These are phyloP conservation scores for Diaporthe citri DNA, from an alignment of 2,329 filamentous ascomycete genomes.

Conservation along the genomic window DNA sequence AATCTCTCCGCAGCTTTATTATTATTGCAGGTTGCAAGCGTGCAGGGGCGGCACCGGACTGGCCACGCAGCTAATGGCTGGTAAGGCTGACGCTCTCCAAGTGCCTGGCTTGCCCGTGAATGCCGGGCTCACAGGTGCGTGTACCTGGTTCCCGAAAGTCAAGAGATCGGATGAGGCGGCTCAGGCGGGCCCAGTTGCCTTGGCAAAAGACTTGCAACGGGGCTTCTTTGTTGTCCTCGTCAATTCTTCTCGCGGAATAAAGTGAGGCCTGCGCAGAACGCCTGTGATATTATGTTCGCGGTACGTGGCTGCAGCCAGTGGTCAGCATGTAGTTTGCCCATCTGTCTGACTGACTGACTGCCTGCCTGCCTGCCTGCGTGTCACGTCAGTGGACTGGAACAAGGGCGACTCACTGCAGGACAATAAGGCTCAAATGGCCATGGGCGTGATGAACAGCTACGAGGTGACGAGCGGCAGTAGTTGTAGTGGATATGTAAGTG, in stretches of 20 bases:
- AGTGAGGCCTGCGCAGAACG: neutral
- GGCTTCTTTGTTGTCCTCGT: neutral
- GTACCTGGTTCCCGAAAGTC: slow-evolving; percentile 10
- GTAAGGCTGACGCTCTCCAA: slow-evolving; percentile 29
- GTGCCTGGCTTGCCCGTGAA: slow-evolving; percentile 14
- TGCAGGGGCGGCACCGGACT: slow-evolving; percentile 20
- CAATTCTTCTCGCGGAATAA: slow-evolving; percentile 2
- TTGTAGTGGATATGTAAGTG: slow-evolving; percentile 14
- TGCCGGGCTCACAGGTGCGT: slow-evolving; percentile 10
- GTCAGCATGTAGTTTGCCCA: neutral
- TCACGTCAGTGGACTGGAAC: slow-evolving; percentile 4
- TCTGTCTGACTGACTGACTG: neutral
- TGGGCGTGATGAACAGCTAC: neutral
- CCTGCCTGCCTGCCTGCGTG: neutral
- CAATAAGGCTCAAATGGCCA: neutral
- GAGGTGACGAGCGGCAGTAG: slow-evolving; percentile 4
- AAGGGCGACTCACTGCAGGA: slow-evolving; percentile 19
- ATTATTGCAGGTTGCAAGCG: too few relatives aligned
- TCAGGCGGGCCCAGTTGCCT: neutral
- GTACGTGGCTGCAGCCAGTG: neutral
- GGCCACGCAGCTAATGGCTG: neutral
- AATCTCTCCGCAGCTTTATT: slow-evolving; percentile 19
- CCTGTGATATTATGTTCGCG: neutral
- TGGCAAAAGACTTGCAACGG: neutral
- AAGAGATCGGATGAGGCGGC: slow-evolving; percentile 20